Conservation (phyloP, 352 stramenopile genomes). For the Globisporangium cylindrosporum region DNA sequence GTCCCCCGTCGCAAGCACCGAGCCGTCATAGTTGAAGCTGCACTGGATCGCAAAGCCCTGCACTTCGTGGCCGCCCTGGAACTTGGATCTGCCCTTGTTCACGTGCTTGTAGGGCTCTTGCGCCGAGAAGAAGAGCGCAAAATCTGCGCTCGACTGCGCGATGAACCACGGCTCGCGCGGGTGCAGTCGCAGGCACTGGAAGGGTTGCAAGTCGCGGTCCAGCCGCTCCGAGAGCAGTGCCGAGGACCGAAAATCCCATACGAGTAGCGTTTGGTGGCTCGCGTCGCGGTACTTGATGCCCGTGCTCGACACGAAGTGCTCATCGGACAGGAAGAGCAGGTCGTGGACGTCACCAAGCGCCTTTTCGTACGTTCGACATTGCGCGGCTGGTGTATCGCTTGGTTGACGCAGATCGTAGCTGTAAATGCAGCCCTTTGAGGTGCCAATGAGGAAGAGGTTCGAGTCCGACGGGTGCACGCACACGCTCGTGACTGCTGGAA, state of each 20-base stretch:
- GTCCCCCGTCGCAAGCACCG: constrained; percentile 46
- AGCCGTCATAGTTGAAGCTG: constrained; percentile 48
- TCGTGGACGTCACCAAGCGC: constrained; percentile 52
- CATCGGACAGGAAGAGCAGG: constrained; percentile 42
- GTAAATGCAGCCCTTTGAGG: constrained; percentile 30
- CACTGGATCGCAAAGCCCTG: constrained; percentile 42
- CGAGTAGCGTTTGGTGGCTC: constrained; percentile 61
- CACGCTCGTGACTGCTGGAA: constrained; percentile 26
- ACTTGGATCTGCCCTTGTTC: constrained; percentile 26
- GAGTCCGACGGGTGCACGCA: constrained; percentile 27
- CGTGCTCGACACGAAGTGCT: constrained; percentile 52
- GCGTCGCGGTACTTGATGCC: constrained; percentile 33
- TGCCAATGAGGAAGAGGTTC: constrained; percentile 33
- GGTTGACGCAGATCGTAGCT: constrained; percentile 33
- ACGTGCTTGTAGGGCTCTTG: constrained; percentile 45
- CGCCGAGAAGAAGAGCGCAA: constrained; percentile 41
- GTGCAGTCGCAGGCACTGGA: constrained; percentile 44
- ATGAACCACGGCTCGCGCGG: constrained; percentile 36
- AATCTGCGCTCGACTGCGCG: constrained; percentile 43
- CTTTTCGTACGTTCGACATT: constrained; percentile 16
- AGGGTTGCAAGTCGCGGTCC: constrained; percentile 41
- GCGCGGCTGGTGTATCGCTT: not conserved
- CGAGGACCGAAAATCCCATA: constrained; percentile 54
- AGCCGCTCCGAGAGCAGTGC: constrained; percentile 48
- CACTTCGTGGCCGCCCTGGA: constrained; percentile 14